A percentile compares a stretch with the other conserved stretches of the same genome.
These are phyloP conservation scores for Trametopsis cervina DNA, from an alignment of 768 basidiomycete genomes.

Conservation along the genomic window DNA sequence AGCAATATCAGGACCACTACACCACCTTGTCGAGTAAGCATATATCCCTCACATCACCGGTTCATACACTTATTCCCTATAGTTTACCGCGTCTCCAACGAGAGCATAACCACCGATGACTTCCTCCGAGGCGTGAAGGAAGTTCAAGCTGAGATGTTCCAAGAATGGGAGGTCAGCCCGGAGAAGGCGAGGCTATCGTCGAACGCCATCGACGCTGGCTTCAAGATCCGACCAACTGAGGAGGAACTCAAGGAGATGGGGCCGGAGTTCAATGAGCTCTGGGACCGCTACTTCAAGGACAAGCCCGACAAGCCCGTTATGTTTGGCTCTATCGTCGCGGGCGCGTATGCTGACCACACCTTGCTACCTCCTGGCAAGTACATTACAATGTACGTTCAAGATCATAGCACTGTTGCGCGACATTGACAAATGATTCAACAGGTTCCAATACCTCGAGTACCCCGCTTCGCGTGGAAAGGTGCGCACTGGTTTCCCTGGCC, in stretches of 20 bases:
- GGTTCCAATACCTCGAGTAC: slow-evolving; percentile 72
- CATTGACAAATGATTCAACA: slow-evolving; percentile 10
- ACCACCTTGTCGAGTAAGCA: slow-evolving; percentile 55
- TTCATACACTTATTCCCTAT: slow-evolving; percentile 2
- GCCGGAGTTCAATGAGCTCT: slow-evolving; percentile 66
- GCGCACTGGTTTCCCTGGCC: no score
- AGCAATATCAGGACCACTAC: slow-evolving; percentile 72
- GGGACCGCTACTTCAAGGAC: slow-evolving; percentile 69
- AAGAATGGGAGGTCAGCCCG: slow-evolving; percentile 59
- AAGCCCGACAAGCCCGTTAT: slow-evolving; percentile 77
- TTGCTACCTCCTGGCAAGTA: slow-evolving; percentile 68
- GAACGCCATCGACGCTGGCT: slow-evolving; percentile 69
- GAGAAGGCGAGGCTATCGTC: slow-evolving; percentile 64
- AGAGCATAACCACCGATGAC: slow-evolving; percentile 55
- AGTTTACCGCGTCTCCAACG: slow-evolving; percentile 66
- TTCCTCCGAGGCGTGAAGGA: slow-evolving; percentile 65
- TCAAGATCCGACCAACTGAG: slow-evolving; percentile 69
- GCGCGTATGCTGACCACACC: slow-evolving; percentile 65
- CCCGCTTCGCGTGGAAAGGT: slow-evolving; percentile 69
- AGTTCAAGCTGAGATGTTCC: slow-evolving; percentile 49
- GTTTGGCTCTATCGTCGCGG: slow-evolving; percentile 66
- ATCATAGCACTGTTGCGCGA: slow-evolving; percentile 12
- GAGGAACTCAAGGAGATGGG: slow-evolving; percentile 72
- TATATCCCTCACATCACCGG: background rate
- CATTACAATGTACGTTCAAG: slow-evolving; percentile 41